Evolutionary conservation across 2,329 filamentous ascomycete genomes (phyloP).

Genomic region (Fusarium brevicatenulatum): DNA sequence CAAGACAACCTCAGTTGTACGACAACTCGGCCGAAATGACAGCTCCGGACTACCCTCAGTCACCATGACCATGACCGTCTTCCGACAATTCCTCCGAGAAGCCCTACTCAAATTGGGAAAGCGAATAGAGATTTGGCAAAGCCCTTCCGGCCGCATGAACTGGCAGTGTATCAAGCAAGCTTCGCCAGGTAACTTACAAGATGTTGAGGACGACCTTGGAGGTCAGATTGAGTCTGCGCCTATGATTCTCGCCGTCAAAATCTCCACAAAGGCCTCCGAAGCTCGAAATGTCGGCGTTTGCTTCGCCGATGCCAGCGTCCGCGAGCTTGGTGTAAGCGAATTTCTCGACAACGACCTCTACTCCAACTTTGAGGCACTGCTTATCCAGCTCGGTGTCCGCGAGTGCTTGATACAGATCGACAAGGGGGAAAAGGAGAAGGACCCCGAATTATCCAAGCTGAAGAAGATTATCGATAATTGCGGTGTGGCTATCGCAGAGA

Average conservation of each 20-base stretch:
- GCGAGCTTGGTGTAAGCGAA: constrained; percentile 95
- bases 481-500: constrained; percentile 87
- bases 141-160: constrained; percentile 78
- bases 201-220: constrained; percentile 94
- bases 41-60: constrained; percentile 90
- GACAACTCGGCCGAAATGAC: constrained; percentile 86
- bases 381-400: constrained; percentile 95
- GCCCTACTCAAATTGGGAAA: constrained; percentile 92
- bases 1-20: constrained; percentile 95
- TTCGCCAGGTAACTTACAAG: constrained; percentile 94
- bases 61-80: constrained; percentile 94
- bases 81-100: constrained; percentile 93
- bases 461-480: constrained; percentile 91
- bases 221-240: constrained; percentile 87
- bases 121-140: constrained; percentile 90
- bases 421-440: constrained; percentile 81
- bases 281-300: constrained; percentile 91
- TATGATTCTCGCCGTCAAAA: constrained; percentile 94
- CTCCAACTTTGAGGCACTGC: constrained; percentile 95
- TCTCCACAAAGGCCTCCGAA: constrained; percentile 87
- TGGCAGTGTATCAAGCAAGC: constrained; percentile 95
- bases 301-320: constrained; percentile 95
- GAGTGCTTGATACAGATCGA: constrained; percentile 91
- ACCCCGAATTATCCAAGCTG: constrained; percentile 88
- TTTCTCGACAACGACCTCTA: constrained; percentile 99